Percentiles rank a stretch among this genome's conserved stretches.
phyloP scores from a whole-genome alignment of 2,329 filamentous ascomycete genomes.

The Fusarium pseudocircinatum region DNA sequence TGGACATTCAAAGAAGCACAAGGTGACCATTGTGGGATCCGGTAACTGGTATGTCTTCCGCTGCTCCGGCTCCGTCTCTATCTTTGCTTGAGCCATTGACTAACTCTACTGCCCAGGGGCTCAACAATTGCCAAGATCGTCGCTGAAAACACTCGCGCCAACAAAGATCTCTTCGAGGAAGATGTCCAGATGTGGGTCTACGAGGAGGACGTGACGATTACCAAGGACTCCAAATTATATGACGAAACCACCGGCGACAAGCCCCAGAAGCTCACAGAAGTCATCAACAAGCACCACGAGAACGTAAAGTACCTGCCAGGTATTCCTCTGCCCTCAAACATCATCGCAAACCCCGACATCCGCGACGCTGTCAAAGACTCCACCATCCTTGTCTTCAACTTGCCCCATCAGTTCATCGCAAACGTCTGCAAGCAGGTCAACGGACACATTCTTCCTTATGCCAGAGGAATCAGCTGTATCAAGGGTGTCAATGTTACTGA shows the following conservation, averaged over 20 bases:
- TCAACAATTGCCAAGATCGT: conserved; percentile 98
- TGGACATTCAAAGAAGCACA: conserved; percentile 78
- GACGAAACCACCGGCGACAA: conserved; percentile 68
- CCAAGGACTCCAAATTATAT: conserved; percentile 78
- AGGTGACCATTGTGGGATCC: conserved; percentile 92
- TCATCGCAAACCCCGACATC: conserved; percentile 84
- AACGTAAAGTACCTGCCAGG: conserved; percentile 98
- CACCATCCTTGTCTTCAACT: conserved; percentile 93
- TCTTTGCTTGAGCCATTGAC: background rate
- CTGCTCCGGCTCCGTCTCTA: background rate
- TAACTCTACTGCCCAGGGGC: conserved; percentile 63
- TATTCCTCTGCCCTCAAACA: conserved; percentile 82
- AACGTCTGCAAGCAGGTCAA: conserved; percentile 85
- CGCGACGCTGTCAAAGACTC: conserved; percentile 83
- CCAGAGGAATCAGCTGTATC: conserved; percentile 95
- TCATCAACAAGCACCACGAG: conserved; percentile 95
- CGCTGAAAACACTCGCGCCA: conserved; percentile 85
- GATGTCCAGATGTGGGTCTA: conserved; percentile 99
- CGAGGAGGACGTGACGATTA: conserved; percentile 85
- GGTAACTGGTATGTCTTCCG: conserved; percentile 82
- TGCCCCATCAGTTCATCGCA: conserved; percentile 94
- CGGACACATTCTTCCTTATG: conserved; percentile 90
- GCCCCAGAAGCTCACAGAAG: conserved; percentile 84
- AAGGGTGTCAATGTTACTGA: conserved; percentile 96
- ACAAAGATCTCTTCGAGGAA: conserved; percentile 84